Conservation (phyloP, 371 early-diverging fungal species). For the Saksenaea oblongispora region DNA sequence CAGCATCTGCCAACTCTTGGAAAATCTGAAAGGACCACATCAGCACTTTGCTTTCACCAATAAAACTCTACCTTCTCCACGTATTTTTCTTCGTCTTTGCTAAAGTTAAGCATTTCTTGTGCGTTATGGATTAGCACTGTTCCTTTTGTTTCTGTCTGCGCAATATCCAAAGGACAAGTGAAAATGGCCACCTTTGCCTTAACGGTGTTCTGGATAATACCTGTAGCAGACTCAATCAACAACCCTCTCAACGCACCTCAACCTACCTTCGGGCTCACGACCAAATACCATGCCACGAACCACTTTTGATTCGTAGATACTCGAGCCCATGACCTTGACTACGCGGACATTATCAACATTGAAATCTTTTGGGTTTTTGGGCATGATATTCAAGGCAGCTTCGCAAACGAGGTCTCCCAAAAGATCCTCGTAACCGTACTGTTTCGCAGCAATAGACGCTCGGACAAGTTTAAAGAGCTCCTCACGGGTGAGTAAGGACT, state of each 20-base stretch:
- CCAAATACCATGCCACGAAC: constrained; percentile 99
- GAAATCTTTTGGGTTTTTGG: constrained; percentile 82
- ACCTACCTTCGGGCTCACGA: constrained; percentile 85
- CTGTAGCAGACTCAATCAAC: constrained; percentile 12
- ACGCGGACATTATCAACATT: constrained; percentile 96
- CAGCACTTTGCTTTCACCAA: not conserved
- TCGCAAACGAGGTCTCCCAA: constrained; percentile 81
- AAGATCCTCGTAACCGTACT: constrained; percentile 93
- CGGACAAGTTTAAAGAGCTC: constrained; percentile 75
- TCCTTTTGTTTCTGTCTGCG: constrained; percentile 99
- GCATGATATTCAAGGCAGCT: constrained; percentile 91
- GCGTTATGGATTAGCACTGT: constrained; percentile 98
- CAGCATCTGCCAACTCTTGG: constrained; percentile 89
- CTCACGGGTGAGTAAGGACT: constrained; percentile 49
- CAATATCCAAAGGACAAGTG: constrained; percentile 94
- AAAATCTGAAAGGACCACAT: constrained; percentile 50
- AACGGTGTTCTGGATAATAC: constrained; percentile 60
- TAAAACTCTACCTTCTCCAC: constrained; percentile 53
- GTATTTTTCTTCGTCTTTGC: constrained; percentile 90
- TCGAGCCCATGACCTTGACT: constrained; percentile 97
- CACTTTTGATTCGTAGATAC: constrained; percentile 89
- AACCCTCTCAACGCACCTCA: not conserved
- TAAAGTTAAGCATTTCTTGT: constrained; percentile 95
- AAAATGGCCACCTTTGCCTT: constrained; percentile 97
- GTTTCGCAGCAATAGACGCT: constrained; percentile 87